Evolutionary conservation across 352 stramenopile genomes (phyloP), one percentile per base, ranked within the genome.

Genomic region (Globisporangium polare): DNA sequence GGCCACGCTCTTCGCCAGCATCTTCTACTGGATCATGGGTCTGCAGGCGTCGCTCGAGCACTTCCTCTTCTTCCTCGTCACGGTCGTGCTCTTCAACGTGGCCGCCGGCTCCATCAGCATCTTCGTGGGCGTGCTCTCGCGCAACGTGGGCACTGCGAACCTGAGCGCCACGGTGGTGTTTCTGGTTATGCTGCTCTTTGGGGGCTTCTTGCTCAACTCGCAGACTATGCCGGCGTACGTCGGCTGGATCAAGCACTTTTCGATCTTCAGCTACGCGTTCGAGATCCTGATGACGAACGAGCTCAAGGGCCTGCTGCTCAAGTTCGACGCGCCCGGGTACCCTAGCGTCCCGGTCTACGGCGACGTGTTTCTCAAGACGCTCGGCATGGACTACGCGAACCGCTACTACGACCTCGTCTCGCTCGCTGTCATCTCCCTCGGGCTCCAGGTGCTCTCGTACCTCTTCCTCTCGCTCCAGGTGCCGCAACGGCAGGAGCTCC

Each of bases 1-100:
- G 1, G 80, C 83, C 18, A 77, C 83, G 20, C 59, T 91, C 42
- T 95, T 94, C 69, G 73, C 80, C n/a, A 78, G 76, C 26, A 90
- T 95, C 58, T 93, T 94, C 53, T 95, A 95, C 72, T 90, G 82
- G 74, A 77, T 95, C 63, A 95, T 95, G 83, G 84, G 83, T 0
- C 72, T 95, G 5, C 80, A 93, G 67, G 59, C 79, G 5, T 75
- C 71, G 26, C 59, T 79, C 8, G 60, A 63, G 27, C 80, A 78
- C 60, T 95, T 94, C 53, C 22, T 80, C 15, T 64, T 89, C 45
- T 95, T 94, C 66, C 71, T 78, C 22, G 57, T 73, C 9, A 93
- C 83, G 47, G 63, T 95, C 29, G 75, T 94, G 45, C 71, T 94
- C 22, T 93, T 93, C 67, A 94, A 92, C 58, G 69, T 95, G 7